phyloP scores from a whole-genome alignment of 1,139 yeast species.

The Candida sanyaensis region DNA sequence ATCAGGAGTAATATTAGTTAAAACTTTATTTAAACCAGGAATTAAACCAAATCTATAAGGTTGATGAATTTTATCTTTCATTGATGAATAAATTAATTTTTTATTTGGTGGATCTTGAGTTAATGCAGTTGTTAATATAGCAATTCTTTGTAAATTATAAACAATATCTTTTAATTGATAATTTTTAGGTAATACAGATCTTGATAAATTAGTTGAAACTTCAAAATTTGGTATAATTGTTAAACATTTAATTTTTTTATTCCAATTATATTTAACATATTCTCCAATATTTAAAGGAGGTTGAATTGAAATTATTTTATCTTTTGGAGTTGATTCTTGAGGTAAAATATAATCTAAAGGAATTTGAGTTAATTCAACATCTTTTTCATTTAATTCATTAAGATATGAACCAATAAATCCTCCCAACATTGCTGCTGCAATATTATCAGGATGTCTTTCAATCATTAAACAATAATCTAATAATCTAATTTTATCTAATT shows the following conservation, averaged over 20 bases:
- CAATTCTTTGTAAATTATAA: conserved; percentile 68
- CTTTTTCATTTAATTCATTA: conserved; percentile 73
- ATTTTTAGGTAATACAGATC: conserved; percentile 82
- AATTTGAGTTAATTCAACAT: conserved; percentile 71
- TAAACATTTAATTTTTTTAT: conserved; percentile 77
- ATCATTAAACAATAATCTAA: conserved; percentile 94
- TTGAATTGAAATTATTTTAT: conserved; percentile 27
- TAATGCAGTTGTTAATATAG: conserved; percentile 66
- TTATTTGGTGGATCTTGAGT: conserved; percentile 82
- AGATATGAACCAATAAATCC: conserved; percentile 96
- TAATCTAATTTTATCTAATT: conserved; percentile 75
- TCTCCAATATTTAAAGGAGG: conserved; percentile 92
- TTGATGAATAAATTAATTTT: conserved; percentile 82
- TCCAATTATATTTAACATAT: conserved; percentile 85
- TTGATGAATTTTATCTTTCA: conserved; percentile 96
- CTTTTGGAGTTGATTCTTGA: conserved; percentile 70
- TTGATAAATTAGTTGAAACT: conserved; percentile 86
- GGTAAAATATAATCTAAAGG: conserved; percentile 86
- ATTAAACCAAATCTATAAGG: conserved; percentile 89
- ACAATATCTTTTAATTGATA: conserved; percentile 84
- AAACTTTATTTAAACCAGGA: conserved; percentile 85
- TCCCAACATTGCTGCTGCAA: conserved; percentile 98
- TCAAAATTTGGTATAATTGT: conserved; percentile 94
- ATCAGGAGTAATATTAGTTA: conserved; percentile 78
- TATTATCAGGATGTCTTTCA: conserved; percentile 97